phyloP scores from a whole-genome alignment of 2,329 filamentous ascomycete species.

The Botrytis fragariae region DNA sequence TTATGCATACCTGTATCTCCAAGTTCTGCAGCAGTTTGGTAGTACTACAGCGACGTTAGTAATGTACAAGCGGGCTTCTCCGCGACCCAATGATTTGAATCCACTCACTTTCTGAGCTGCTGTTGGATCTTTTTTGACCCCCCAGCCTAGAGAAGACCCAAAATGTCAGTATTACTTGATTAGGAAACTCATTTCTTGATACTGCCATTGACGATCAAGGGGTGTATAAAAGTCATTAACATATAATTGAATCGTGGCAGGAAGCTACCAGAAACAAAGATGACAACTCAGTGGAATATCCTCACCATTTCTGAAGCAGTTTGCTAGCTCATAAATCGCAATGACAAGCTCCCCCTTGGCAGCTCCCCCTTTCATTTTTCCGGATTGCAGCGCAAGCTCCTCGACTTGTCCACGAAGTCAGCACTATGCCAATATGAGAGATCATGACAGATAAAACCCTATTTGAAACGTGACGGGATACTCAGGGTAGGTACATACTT shows the following conservation, averaged over 20 bases:
- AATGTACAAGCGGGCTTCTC: conserved; percentile 26
- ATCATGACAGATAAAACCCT: not conserved
- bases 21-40: conserved; percentile 94
- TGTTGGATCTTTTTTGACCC: conserved; percentile 77
- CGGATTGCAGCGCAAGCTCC: conserved; percentile 77
- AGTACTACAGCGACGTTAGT: conserved; percentile 64
- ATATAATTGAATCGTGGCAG: conserved; percentile 16
- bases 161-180: conserved; percentile 20
- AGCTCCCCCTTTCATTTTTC: conserved; percentile 87
- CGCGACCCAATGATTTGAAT: conserved; percentile 28
- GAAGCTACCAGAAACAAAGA: conserved; percentile 8
- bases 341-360: conserved; percentile 96
- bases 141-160: conserved; percentile 56
- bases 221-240: not conserved
- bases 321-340: conserved; percentile 92
- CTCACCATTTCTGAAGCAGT: conserved; percentile 81
- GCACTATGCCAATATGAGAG: conserved; percentile 14
- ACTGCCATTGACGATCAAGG: not conserved
- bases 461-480: conserved; percentile 3
- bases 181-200: conserved; percentile 4
- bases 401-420: conserved; percentile 53
- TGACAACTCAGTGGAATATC: conserved; percentile 18
- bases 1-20: conserved; percentile 70
- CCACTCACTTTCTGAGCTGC: conserved; percentile 69
- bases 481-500: conserved; percentile 34